These are phyloP conservation scores for Babesia ovis DNA, from an alignment of 169 alveolate genomes.

Conservation along the genomic window DNA sequence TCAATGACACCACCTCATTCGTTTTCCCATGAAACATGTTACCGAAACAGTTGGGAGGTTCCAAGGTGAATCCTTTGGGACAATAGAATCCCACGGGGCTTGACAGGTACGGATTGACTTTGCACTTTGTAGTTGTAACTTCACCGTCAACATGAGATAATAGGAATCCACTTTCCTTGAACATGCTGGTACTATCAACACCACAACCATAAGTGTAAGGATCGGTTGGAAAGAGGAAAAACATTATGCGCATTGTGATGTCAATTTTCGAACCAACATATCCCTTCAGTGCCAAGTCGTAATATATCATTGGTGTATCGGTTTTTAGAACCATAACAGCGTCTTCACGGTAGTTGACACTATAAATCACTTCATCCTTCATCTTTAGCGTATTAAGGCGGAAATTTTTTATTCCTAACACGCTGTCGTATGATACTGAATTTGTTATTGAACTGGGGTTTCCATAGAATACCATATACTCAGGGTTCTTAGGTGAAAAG, in stretches of 20 bases:
- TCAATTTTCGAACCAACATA: not conserved
- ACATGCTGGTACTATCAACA: slow-evolving; percentile 21
- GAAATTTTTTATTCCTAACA: slow-evolving; percentile 1
- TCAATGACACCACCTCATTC: slow-evolving; percentile 11
- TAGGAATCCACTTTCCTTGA: not conserved
- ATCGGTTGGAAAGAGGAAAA: slow-evolving; percentile 47
- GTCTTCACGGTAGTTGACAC: slow-evolving; percentile 1
- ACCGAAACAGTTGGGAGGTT: slow-evolving; percentile 57
- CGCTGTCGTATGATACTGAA: not conserved
- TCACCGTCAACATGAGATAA: not conserved
- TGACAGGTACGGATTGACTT: slow-evolving; percentile 9
- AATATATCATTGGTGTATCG: not conserved
- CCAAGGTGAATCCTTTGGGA: slow-evolving; percentile 45
- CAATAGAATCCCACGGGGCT: slow-evolving; percentile 67
- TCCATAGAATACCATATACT: not conserved
- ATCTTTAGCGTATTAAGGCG: not conserved
- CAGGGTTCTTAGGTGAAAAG: not conserved
- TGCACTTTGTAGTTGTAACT: slow-evolving; percentile 14
- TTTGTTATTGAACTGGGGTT: not conserved
- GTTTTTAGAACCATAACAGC: slow-evolving; percentile 30
- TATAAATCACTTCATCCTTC: not conserved
- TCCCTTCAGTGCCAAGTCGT: slow-evolving; percentile 29
- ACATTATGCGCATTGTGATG: not conserved
- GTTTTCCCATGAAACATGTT: not conserved
- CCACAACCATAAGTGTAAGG: slow-evolving; percentile 70